Conservation (phyloP, 2,329 filamentous ascomycete genomes). For the Talaromyces rugulosus region DNA sequence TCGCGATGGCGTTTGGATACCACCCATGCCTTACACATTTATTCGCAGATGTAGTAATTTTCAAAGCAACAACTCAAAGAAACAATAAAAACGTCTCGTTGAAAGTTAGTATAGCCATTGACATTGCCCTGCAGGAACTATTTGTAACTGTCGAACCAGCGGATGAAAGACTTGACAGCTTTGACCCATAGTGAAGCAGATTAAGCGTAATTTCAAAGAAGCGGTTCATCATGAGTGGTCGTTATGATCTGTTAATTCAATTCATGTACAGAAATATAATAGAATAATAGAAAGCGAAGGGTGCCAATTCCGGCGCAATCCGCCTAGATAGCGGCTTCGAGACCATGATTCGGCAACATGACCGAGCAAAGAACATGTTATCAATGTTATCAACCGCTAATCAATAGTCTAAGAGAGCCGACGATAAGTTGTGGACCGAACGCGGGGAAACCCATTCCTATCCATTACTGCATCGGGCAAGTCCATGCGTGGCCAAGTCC, state of each 20-base stretch:
- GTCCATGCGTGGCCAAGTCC: neutral
- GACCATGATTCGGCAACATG: neutral
- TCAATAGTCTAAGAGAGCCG: neutral
- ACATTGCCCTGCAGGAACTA: neutral
- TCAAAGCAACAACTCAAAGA: neutral
- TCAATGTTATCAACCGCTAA: neutral
- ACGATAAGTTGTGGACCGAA: neutral
- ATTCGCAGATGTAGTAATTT: neutral
- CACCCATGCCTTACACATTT: neutral
- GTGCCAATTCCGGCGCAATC: neutral
- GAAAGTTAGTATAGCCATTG: too few relatives aligned
- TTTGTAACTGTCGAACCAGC: neutral
- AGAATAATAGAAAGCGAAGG: neutral
- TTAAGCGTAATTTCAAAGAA: neutral
- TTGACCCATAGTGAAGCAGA: neutral
- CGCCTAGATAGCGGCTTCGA: neutral
- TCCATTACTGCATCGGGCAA: neutral
- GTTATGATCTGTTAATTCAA: neutral
- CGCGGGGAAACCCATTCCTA: neutral
- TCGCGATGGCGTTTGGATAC: neutral
- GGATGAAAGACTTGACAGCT: neutral
- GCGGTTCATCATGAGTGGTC: neutral
- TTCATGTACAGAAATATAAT: neutral
- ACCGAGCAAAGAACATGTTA: neutral
- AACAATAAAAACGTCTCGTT: neutral